A percentile compares a stretch with the other conserved stretches of the same genome.
These are phyloP conservation scores for Fraxinus albicans DNA, from an alignment of 305 asterid genomes.

Conservation along the genomic window DNA sequence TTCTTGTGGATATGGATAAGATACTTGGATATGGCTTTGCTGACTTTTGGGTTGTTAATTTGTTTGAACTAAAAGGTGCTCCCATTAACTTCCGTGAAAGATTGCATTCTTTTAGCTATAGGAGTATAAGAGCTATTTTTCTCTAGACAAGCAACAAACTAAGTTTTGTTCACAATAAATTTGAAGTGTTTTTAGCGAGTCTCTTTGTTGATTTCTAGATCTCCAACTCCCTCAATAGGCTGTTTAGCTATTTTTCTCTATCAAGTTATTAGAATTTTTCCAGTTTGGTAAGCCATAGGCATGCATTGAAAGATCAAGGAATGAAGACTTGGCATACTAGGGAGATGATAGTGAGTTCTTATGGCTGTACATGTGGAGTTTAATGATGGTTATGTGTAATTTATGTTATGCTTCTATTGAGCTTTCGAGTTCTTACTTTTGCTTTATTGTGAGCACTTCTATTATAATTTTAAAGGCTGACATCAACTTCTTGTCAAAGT, in stretches of 20 bases:
- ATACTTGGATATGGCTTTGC: conserved; percentile 20
- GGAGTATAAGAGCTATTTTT: conserved; percentile 14
- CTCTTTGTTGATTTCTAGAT: background rate
- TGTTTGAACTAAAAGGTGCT: conserved; percentile 11
- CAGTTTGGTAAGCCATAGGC: background rate
- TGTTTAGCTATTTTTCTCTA: background rate
- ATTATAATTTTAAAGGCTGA: background rate
- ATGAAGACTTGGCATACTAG: conserved; percentile 5
- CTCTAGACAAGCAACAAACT: background rate
- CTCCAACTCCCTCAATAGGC: background rate
- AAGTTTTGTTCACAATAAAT: background rate
- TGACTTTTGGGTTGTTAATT: conserved; percentile 21
- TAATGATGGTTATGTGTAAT: background rate
- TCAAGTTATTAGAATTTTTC: background rate
- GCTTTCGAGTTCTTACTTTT: background rate
- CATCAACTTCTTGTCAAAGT: background rate
- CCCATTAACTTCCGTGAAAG: background rate
- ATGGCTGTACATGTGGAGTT: background rate
- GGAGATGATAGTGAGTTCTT: background rate
- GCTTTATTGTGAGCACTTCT: background rate
- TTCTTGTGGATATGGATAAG: background rate
- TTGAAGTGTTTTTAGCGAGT: background rate
- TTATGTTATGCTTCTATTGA: background rate
- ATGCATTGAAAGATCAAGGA: conserved; percentile 1
- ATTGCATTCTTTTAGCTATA: conserved; percentile 18